phyloP scores from a whole-genome alignment of 176 grass and related monocot species.

The Bothriochloa decipiens region DNA sequence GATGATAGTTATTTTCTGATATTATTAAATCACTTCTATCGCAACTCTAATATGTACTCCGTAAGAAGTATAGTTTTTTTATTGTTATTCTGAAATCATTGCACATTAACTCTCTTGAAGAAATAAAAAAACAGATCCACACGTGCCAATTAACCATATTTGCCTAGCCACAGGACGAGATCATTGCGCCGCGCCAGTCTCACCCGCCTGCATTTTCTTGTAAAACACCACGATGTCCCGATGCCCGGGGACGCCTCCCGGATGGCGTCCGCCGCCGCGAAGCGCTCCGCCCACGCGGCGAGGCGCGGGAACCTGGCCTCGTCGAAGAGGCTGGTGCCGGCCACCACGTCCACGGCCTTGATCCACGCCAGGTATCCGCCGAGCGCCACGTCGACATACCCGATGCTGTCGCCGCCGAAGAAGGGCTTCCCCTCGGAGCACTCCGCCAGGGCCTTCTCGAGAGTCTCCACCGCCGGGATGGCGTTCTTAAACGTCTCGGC shows the following conservation, averaged over 20 bases:
- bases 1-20: no score
- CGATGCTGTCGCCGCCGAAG: slow-evolving; percentile 42
- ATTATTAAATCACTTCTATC: background rate
- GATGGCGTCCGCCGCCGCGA: slow-evolving; percentile 18
- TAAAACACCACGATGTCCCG: slow-evolving; percentile 1
- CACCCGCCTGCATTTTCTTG: background rate
- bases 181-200: background rate
- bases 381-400: slow-evolving; percentile 34
- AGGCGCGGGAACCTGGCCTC: slow-evolving; percentile 34
- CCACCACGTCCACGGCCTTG: slow-evolving; percentile 17
- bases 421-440: slow-evolving; percentile 47
- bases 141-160: no score
- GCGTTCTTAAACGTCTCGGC: slow-evolving; percentile 29
- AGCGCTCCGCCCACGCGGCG: slow-evolving; percentile 37
- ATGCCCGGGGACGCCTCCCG: slow-evolving; percentile 22
- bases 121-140: background rate
- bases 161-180: background rate
- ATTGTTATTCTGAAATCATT: no score
- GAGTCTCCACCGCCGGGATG: slow-evolving; percentile 9
- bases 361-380: slow-evolving; percentile 41
- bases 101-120: background rate
- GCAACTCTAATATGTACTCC: background rate
- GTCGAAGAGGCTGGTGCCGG: slow-evolving; percentile 21
- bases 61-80: no score
- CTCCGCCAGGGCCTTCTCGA: slow-evolving; percentile 42